Conservation (phyloP, 768 basidiomycete species). For the Tricholoma bakamatsutake region DNA sequence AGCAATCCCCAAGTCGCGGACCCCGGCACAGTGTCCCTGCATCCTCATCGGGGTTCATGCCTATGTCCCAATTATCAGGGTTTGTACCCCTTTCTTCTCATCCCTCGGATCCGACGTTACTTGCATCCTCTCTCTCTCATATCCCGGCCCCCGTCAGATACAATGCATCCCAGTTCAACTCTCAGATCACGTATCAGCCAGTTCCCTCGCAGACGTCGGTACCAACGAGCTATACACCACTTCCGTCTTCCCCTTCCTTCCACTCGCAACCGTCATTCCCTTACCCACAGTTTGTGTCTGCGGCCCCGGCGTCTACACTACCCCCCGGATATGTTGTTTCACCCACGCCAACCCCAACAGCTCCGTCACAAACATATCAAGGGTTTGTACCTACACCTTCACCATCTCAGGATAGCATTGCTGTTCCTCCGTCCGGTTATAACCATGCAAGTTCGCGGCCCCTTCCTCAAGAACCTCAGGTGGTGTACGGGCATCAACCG, state of each 20-base stretch:
- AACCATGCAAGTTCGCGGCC: conserved; percentile 37
- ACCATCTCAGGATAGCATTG: conserved; percentile 28
- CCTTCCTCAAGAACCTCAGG: conserved; percentile 40
- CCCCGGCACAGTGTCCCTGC: conserved; percentile 65
- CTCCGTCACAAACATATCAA: conserved; percentile 28
- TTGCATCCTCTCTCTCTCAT: conserved; percentile 3
- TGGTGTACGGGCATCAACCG: conserved; percentile 28
- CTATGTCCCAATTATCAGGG: conserved; percentile 38
- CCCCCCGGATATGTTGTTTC: conserved; percentile 35
- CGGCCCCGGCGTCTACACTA: conserved; percentile 27
- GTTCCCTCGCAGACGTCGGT: conserved; percentile 20
- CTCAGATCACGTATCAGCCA: conserved; percentile 25
- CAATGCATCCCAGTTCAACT: conserved; percentile 29
- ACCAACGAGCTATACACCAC: conserved; percentile 17
- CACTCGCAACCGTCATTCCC: conserved; percentile 35
- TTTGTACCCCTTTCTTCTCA: conserved; percentile 40
- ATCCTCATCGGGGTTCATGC: conserved; percentile 64
- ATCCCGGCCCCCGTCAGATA: conserved; percentile 20
- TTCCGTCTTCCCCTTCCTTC: conserved; percentile 31
- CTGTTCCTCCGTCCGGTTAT: conserved; percentile 23
- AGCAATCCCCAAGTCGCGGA: conserved; percentile 37
- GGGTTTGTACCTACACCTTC: conserved; percentile 27
- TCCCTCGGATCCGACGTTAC: conserved; percentile 25
- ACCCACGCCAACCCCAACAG: conserved; percentile 23
- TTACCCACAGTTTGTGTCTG: conserved; percentile 32